phyloP scores from a whole-genome alignment of 768 basidiomycete genomes.

The Pulveroboletus sp. region DNA sequence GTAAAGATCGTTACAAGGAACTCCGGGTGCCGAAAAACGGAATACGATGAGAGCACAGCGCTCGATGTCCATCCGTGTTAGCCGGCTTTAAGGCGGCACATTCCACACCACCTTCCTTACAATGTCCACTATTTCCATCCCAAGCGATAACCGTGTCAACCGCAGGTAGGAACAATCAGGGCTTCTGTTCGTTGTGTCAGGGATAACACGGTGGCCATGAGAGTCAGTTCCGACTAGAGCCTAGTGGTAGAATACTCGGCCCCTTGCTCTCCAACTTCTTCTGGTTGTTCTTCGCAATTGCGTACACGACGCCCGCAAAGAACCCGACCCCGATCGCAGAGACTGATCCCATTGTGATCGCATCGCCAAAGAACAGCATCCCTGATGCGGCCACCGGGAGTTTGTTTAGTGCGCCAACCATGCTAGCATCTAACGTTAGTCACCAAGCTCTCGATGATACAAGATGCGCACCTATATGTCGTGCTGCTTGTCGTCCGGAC shows the following conservation, averaged over 20 bases:
- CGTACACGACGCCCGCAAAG: constrained; percentile 88
- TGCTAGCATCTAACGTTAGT: constrained; percentile 44
- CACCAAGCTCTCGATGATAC: neutral
- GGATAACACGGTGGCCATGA: constrained; percentile 1
- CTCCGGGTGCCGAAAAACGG: neutral
- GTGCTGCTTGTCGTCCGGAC: constrained; percentile 94
- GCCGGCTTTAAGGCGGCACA: constrained; percentile 35
- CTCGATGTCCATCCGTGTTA: neutral
- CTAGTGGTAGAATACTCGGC: constrained; percentile 66
- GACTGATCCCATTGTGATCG: constrained; percentile 83
- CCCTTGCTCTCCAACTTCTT: constrained; percentile 66
- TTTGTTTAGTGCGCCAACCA: constrained; percentile 98
- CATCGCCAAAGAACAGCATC: constrained; percentile 94
- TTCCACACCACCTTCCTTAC: constrained; percentile 20
- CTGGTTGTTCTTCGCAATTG: constrained; percentile 93
- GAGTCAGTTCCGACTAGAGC: constrained; percentile 46
- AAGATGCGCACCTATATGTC: constrained; percentile 78
- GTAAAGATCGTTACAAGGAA: neutral
- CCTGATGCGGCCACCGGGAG: constrained; percentile 98
- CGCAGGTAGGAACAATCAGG: neutral
- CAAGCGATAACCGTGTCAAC: neutral
- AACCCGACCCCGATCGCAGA: constrained; percentile 87
- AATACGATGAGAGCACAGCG: neutral
- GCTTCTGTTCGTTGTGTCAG: neutral
- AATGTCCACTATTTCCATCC: neutral